Evolutionary conservation across 2,329 filamentous ascomycete species (phyloP).

Genomic region (Pseudopyrenochaeta lycopersici): DNA sequence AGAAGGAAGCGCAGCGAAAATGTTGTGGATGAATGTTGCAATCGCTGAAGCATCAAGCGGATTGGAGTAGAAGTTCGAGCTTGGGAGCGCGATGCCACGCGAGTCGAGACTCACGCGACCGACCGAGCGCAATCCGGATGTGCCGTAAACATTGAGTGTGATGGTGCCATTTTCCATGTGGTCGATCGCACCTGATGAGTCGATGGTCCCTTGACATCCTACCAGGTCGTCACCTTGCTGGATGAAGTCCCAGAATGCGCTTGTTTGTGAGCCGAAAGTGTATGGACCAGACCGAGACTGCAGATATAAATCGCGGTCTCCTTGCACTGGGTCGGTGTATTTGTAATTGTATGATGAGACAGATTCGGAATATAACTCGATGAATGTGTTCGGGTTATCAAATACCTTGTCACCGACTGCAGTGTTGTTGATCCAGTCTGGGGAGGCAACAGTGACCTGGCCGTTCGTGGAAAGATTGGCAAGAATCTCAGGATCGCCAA

Average conservation of each 20-base stretch:
- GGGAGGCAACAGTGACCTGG: slow-evolving; percentile 43
- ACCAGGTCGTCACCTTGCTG: slow-evolving; percentile 54
- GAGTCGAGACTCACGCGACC: slow-evolving; percentile 58
- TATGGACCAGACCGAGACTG: slow-evolving; percentile 61
- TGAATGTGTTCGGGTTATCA: slow-evolving; percentile 66
- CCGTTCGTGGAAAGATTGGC: slow-evolving; percentile 46
- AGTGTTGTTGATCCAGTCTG: slow-evolving; percentile 61
- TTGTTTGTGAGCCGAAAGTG: slow-evolving; percentile 62
- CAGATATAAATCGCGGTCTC: slow-evolving; percentile 59
- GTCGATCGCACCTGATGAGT: slow-evolving; percentile 56
- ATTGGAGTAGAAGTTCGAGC: slow-evolving; percentile 56
- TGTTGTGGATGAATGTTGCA: slow-evolving; percentile 59
- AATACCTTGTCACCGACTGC: slow-evolving; percentile 62
- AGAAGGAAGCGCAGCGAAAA: slow-evolving; percentile 58
- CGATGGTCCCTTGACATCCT: slow-evolving; percentile 64
- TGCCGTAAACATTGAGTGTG: slow-evolving; percentile 66
- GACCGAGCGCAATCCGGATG: slow-evolving; percentile 61
- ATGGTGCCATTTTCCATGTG: slow-evolving; percentile 58
- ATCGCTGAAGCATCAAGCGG: slow-evolving; percentile 60
- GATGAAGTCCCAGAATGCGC: slow-evolving; percentile 63
- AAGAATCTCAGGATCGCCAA: slow-evolving; percentile 40
- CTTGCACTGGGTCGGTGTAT: slow-evolving; percentile 55
- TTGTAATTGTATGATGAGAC: slow-evolving; percentile 60
- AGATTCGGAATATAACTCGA: slow-evolving; percentile 55
- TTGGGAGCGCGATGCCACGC: slow-evolving; percentile 55